These are phyloP conservation scores for Euphorbia celastroides DNA, from an alignment of 441 rosid species.

Conservation along the genomic window DNA sequence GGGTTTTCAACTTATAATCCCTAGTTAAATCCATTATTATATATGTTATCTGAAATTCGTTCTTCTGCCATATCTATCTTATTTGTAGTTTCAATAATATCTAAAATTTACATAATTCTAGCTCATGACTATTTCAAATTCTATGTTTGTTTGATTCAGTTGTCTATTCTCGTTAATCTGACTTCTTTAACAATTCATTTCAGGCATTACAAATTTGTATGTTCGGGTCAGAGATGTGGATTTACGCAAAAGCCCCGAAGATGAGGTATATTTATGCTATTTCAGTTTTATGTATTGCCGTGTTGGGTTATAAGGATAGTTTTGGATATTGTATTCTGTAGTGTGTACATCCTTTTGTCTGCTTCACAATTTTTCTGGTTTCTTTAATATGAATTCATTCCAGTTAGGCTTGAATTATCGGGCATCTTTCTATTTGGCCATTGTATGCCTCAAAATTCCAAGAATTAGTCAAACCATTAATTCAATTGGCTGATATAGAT, in stretches of 20 bases:
- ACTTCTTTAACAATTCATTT: slow-evolving; percentile 17
- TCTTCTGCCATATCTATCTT: not conserved
- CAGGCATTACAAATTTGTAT: slow-evolving; percentile 69
- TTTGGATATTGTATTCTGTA: not conserved
- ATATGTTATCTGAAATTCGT: not conserved
- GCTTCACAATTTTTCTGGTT: not conserved
- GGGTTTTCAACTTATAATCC: not conserved
- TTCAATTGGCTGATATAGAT: not conserved
- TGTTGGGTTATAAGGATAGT: not conserved
- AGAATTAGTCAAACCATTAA: not conserved
- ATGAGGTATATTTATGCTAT: slow-evolving; percentile 61
- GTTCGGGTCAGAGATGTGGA: slow-evolving; percentile 56
- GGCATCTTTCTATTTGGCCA: not conserved
- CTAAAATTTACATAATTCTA: not conserved
- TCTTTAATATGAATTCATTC: not conserved
- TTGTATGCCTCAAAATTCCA: not conserved
- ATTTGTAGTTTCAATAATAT: slow-evolving; percentile 1
- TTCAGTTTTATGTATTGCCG: not conserved
- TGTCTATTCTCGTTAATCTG: not conserved
- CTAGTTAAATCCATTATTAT: not conserved
- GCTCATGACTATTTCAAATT: not conserved
- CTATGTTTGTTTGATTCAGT: not conserved
- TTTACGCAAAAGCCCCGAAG: slow-evolving; percentile 56
- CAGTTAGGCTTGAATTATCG: not conserved
- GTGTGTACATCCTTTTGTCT: not conserved